Percentiles rank a stretch among this genome's conserved stretches.
phyloP scores from a whole-genome alignment of 2,329 filamentous ascomycete species.

The Atkinsonella texensis region DNA sequence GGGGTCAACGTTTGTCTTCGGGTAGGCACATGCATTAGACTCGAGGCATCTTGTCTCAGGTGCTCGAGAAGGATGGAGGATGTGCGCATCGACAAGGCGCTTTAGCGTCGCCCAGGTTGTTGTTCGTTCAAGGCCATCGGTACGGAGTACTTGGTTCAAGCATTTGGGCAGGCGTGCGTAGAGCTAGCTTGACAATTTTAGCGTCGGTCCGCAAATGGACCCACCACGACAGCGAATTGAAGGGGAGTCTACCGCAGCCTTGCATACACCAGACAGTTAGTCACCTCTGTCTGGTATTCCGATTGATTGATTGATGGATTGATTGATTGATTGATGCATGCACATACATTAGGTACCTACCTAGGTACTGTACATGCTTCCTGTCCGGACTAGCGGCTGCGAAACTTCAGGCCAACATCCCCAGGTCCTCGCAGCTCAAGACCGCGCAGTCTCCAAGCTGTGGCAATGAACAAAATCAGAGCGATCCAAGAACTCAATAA shows the following conservation, averaged over 20 bases:
- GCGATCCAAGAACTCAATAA: conserved; percentile 89
- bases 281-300: too few species aligned
- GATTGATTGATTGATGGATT: neutral
- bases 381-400: too few species aligned
- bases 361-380: too few species aligned
- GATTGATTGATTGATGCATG: neutral
- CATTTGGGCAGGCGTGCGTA: neutral
- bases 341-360: too few species aligned
- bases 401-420: too few species aligned
- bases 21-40: neutral
- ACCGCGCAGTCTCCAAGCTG: neutral
- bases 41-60: neutral
- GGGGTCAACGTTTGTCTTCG: neutral
- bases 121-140: neutral
- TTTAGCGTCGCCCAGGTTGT: too few species aligned
- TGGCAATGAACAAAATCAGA: conserved; percentile 81
- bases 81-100: neutral
- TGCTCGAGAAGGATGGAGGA: neutral
- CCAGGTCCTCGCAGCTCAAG: neutral
- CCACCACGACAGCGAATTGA: neutral
- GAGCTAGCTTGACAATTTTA: neutral
- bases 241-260: conserved; percentile 5
- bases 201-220: conserved; percentile 24
- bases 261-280: neutral
- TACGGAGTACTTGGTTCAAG: neutral